Evolutionary conservation across 306 rosid species (phyloP).

Genomic region (Prinsepia uniflora): DNA sequence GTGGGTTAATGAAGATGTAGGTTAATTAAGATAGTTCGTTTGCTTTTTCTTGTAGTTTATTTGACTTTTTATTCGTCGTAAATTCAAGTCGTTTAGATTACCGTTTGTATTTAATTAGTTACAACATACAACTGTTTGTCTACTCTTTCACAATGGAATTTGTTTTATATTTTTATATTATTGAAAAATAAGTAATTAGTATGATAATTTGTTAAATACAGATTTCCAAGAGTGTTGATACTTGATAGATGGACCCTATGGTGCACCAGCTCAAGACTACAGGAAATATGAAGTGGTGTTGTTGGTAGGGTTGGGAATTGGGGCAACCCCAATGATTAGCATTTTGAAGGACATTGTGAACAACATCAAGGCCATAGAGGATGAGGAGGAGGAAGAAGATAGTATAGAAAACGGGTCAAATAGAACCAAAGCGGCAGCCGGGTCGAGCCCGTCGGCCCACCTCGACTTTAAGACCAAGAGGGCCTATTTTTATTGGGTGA

Average conservation of each 20-base stretch:
- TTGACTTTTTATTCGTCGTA: too few relatives aligned
- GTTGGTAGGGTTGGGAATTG: constrained; percentile 63
- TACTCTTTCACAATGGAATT: too few relatives aligned
- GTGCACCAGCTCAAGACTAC: constrained; percentile 76
- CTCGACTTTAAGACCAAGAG: constrained; percentile 39
- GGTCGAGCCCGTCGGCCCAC: not conserved
- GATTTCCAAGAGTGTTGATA: constrained; percentile 46
- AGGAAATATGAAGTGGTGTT: constrained; percentile 57
- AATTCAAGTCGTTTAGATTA: too few relatives aligned
- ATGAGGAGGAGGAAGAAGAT: constrained; percentile 21
- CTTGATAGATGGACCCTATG: constrained; percentile 69
- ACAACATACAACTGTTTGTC: too few relatives aligned
- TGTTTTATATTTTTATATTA: too few relatives aligned
- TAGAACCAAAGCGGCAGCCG: not conserved
- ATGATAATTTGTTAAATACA: constrained; percentile 13
- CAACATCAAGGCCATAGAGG: constrained; percentile 47
- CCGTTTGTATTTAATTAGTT: too few relatives aligned
- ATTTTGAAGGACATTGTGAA: constrained; percentile 58
- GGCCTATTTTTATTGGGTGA: constrained; percentile 69
- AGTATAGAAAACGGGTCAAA: constrained; percentile 2
- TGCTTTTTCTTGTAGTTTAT: too few relatives aligned
- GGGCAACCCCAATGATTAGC: constrained; percentile 72
- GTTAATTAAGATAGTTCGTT: too few relatives aligned
- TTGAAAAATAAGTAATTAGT: not conserved
- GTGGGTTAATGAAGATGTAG: too few relatives aligned